These are phyloP conservation scores for Tirmania nivea DNA, from an alignment of 495 filamentous ascomycete genomes.

Conservation along the genomic window DNA sequence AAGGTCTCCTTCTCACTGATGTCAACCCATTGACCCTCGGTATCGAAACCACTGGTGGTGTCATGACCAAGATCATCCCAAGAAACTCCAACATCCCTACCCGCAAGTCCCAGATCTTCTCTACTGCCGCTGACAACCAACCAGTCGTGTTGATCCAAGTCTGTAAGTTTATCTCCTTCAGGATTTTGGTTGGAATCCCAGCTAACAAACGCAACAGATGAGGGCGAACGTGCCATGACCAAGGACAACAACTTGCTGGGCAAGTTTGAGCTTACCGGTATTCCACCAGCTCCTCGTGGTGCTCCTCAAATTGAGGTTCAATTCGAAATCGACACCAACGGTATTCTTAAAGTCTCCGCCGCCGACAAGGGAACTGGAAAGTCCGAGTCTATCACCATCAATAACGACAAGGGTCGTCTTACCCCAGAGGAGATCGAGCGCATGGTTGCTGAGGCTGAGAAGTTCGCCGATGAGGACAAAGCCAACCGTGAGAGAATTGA, in stretches of 20 bases:
- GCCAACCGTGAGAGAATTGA: constrained; percentile 83
- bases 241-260: constrained; percentile 93
- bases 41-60: constrained; percentile 95
- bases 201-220: constrained; percentile 19
- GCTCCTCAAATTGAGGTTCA: constrained; percentile 97
- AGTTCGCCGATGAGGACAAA: constrained; percentile 98
- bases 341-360: constrained; percentile 88
- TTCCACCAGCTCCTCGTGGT: constrained; percentile 82
- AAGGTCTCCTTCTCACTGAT: constrained; percentile 76
- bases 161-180: constrained; percentile 19
- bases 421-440: constrained; percentile 93
- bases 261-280: constrained; percentile 94
- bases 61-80: constrained; percentile 94
- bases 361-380: constrained; percentile 95
- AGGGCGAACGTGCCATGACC: constrained; percentile 89
- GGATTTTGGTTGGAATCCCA: not conserved
- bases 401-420: constrained; percentile 94
- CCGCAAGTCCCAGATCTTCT: constrained; percentile 95
- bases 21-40: constrained; percentile 95
- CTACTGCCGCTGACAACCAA: constrained; percentile 93
- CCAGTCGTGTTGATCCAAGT: constrained; percentile 94
- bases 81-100: constrained; percentile 91
- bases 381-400: constrained; percentile 89
- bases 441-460: constrained; percentile 92
- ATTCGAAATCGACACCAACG: constrained; percentile 93